A percentile compares a stretch with the other conserved stretches of the same genome.
Conservation (phyloP, 176 grass and related monocot genomes). For the Rhynchospora tenuis region DNA sequence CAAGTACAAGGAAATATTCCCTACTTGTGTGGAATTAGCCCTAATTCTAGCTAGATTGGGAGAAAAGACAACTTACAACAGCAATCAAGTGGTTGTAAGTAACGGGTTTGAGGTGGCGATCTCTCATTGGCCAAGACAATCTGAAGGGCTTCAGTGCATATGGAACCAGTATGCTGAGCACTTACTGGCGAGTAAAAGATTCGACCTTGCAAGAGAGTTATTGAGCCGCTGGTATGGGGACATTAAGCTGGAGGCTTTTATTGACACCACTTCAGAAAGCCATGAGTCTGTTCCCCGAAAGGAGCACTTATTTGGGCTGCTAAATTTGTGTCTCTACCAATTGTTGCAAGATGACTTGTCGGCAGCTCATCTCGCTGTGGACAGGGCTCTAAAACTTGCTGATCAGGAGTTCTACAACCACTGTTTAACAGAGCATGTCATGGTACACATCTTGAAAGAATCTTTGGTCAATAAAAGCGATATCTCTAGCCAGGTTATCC, state of each 20-base stretch:
- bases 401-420: slow-evolving; percentile 45
- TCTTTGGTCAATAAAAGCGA: slow-evolving; percentile 17
- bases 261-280: neutral
- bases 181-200: slow-evolving; percentile 43
- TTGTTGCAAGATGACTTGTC: slow-evolving; percentile 48
- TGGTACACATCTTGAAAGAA: slow-evolving; percentile 42
- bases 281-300: slow-evolving; percentile 35
- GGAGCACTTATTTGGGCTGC: slow-evolving; percentile 52
- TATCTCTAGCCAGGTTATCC: slow-evolving; percentile 26
- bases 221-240: slow-evolving; percentile 46
- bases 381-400: slow-evolving; percentile 51
- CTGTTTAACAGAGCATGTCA: slow-evolving; percentile 77
- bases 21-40: slow-evolving; percentile 65
- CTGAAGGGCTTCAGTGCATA: slow-evolving; percentile 74
- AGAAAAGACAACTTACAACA: slow-evolving; percentile 31
- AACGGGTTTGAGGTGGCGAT: slow-evolving; percentile 64
- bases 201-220: slow-evolving; percentile 54
- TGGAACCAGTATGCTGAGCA: slow-evolving; percentile 83
- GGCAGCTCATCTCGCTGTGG: slow-evolving; percentile 58
- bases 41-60: slow-evolving; percentile 48
- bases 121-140: slow-evolving; percentile 63
- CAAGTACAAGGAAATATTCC: slow-evolving; percentile 77
- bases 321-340: slow-evolving; percentile 73
- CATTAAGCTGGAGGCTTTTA: neutral
- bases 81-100: slow-evolving; percentile 18